phyloP scores from a whole-genome alignment of 306 rosid species.

The Prunus mume region DNA sequence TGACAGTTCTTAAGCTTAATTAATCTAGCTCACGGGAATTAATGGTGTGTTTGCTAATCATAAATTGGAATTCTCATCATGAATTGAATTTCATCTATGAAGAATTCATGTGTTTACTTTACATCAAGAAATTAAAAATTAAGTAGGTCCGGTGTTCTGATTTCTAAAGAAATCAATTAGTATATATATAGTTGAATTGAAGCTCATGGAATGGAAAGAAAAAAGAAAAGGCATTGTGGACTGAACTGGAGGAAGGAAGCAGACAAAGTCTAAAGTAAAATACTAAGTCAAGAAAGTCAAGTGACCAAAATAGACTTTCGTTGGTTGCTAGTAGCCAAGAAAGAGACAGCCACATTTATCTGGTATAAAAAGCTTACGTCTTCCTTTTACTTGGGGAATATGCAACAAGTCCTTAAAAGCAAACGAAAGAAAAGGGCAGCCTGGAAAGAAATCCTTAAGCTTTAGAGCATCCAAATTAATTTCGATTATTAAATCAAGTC shows the following conservation, averaged over 20 bases:
- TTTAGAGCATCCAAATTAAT: neutral
- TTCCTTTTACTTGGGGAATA: neutral
- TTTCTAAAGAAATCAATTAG: too few species aligned
- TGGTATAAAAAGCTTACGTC: neutral
- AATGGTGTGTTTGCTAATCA: too few species aligned
- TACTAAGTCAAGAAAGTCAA: neutral
- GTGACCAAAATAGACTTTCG: neutral
- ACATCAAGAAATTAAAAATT: too few species aligned
- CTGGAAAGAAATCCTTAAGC: neutral
- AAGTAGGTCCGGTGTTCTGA: fast-evolving
- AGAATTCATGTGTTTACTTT: too few species aligned
- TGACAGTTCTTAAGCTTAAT: neutral
- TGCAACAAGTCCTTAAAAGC: neutral
- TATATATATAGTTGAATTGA: neutral
- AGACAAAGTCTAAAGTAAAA: neutral
- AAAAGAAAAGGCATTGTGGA: neutral
- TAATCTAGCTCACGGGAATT: neutral
- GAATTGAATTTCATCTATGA: too few species aligned
- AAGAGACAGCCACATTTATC: neutral
- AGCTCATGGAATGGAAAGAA: neutral
- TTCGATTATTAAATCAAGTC: neutral
- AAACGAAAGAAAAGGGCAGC: neutral
- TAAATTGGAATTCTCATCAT: too few species aligned
- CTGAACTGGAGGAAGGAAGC: neutral
- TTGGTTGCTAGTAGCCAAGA: neutral